Percentiles rank a stretch among this genome's conserved stretches.
Conservation (phyloP, 1,284 basidiomycete species). For the Pseudozyma hubeiensis region DNA sequence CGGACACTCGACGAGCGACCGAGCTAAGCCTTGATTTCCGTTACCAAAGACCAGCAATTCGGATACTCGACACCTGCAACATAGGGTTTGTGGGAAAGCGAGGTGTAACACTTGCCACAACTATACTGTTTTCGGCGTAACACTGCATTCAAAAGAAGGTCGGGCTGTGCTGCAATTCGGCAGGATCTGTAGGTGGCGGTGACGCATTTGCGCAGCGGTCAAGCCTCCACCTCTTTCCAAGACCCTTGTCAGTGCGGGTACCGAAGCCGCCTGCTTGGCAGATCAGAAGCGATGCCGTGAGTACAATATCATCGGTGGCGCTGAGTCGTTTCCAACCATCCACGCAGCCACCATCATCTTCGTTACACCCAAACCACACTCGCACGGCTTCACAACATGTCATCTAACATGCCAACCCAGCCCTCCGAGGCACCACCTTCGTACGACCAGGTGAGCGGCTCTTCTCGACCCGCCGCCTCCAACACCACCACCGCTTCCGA, state of each 20-base stretch:
- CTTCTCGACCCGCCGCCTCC: conserved; percentile 10
- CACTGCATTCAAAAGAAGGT: neutral
- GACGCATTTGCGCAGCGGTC: conserved; percentile 10
- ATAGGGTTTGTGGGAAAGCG: neutral
- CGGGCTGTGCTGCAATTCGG: conserved; percentile 7
- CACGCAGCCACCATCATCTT: neutral
- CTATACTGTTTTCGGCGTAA: neutral
- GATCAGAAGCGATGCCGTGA: too few relatives aligned
- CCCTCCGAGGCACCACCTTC: conserved; percentile 37
- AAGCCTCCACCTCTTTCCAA: neutral
- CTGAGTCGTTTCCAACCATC: neutral
- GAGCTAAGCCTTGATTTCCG: neutral
- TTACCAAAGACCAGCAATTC: neutral
- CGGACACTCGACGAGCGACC: neutral
- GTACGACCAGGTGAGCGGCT: conserved; percentile 41
- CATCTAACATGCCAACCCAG: conserved; percentile 10
- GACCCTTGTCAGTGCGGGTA: neutral
- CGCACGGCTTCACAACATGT: conserved; percentile 12
- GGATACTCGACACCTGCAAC: conserved; percentile 2
- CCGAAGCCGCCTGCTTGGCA: too few relatives aligned
- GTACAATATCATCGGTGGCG: neutral
- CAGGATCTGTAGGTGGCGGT: conserved; percentile 5
- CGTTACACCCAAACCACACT: neutral
- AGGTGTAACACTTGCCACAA: neutral
- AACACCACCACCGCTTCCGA: conserved; percentile 4